A percentile compares a stretch with the other conserved stretches of the same genome.
Evolutionary conservation across 2,329 filamentous ascomycete species (phyloP).

Genomic region (Sclerotinia glacialis): DNA sequence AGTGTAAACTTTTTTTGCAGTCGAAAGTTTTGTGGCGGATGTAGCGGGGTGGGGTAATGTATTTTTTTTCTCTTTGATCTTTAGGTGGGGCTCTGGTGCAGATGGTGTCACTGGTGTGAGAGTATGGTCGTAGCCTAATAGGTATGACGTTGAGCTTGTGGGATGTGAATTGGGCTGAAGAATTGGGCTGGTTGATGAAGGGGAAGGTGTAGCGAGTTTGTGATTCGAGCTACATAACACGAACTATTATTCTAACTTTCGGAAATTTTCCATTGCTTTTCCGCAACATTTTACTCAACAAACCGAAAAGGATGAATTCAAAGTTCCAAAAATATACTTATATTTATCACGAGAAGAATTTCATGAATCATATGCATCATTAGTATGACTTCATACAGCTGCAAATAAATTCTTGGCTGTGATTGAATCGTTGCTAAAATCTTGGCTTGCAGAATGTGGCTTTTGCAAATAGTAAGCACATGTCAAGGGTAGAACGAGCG

Average conservation of each 20-base stretch:
- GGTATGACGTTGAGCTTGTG: slow-evolving; percentile 5
- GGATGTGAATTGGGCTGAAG: not conserved
- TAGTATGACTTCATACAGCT: not conserved
- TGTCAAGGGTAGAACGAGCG: not conserved
- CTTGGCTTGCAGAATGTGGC: slow-evolving; percentile 9
- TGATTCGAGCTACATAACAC: not conserved
- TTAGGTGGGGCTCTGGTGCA: not conserved
- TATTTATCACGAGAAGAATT: not conserved
- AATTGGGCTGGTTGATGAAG: not conserved
- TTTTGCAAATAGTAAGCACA: not conserved
- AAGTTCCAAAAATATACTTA: not conserved
- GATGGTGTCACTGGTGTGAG: not conserved
- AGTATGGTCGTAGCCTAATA: not conserved
- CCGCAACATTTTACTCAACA: not conserved
- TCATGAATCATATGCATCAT: not conserved
- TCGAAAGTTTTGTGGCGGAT: not conserved
- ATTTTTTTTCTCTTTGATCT: not conserved
- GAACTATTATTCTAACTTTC: not conserved
- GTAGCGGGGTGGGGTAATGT: not conserved
- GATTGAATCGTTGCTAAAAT: not conserved
- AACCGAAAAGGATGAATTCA: not conserved
- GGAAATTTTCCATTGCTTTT: not conserved
- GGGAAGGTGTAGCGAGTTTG: slow-evolving; percentile 1
- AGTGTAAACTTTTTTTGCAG: not conserved
- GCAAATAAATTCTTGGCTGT: not conserved